Conservation (phyloP, 2,329 filamentous ascomycete species). For the Teratosphaeria epicoccoides region DNA sequence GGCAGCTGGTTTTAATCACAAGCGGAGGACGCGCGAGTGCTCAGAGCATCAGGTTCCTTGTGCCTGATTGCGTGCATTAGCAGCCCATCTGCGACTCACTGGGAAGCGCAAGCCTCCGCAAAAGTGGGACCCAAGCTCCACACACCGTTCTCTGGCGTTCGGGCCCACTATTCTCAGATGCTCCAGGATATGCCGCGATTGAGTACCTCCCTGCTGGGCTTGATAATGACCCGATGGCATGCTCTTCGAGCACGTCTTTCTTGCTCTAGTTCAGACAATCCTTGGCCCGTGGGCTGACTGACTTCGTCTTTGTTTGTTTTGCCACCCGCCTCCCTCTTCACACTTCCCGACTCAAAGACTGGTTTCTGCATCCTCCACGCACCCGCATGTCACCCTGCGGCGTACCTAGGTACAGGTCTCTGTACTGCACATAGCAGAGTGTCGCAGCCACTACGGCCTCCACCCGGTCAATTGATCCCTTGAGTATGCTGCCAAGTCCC, state of each 20-base stretch:
- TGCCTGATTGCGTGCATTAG: constrained; percentile 1
- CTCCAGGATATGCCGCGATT: not conserved
- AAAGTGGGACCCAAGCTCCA: not conserved
- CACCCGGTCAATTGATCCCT: too few species aligned
- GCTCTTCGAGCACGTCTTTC: not conserved
- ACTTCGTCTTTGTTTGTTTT: not conserved
- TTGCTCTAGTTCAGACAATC: not conserved
- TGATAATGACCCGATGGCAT: not conserved
- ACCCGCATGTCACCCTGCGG: not conserved
- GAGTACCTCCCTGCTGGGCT: not conserved
- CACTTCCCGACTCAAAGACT: not conserved
- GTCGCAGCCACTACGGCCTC: not conserved
- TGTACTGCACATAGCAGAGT: not conserved
- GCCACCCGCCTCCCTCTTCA: not conserved
- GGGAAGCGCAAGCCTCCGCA: not conserved
- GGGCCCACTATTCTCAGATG: not conserved
- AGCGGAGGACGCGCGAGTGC: not conserved
- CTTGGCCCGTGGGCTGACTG: not conserved
- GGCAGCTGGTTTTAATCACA: not conserved
- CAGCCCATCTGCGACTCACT: not conserved
- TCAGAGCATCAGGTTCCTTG: not conserved
- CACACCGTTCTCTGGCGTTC: not conserved
- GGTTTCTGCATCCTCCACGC: not conserved
- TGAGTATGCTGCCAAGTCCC: not conserved
- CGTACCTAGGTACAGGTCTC: not conserved